Conservation (phyloP, 2,329 filamentous ascomycete genomes). For the Neofusicoccum kwambonambiense region DNA sequence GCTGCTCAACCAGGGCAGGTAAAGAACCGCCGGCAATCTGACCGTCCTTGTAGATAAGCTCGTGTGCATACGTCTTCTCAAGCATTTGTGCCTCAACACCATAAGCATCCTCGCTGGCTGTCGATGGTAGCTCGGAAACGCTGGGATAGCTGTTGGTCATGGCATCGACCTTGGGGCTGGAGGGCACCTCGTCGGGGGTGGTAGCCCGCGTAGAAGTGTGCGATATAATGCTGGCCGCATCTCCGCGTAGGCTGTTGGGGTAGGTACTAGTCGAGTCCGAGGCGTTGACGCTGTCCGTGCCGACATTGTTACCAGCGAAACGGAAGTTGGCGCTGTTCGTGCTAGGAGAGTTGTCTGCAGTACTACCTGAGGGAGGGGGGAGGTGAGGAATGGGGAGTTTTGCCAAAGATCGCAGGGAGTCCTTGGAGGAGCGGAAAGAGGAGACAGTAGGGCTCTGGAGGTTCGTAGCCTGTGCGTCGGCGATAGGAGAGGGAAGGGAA, state of each 20-base stretch:
- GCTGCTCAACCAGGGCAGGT: conserved; percentile 84
- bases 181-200: conserved; percentile 67
- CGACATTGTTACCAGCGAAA: conserved; percentile 28
- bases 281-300: conserved; percentile 65
- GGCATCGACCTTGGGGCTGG: conserved; percentile 58
- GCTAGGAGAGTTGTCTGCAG: conserved; percentile 19
- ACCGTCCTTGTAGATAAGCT: conserved; percentile 88
- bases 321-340: conserved; percentile 20
- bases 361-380: conserved; percentile 23
- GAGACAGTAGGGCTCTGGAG: conserved; percentile 34
- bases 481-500: conserved; percentile 35
- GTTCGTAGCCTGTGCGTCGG: conserved; percentile 23
- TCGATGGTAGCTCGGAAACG: conserved; percentile 60
- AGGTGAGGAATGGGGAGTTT: conserved; percentile 30
- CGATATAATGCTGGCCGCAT: conserved; percentile 76
- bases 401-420: conserved; percentile 44
- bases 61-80: conserved; percentile 88
- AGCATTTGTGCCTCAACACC: conserved; percentile 81
- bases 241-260: conserved; percentile 69
- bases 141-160: conserved; percentile 62
- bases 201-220: conserved; percentile 84
- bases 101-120: conserved; percentile 70
- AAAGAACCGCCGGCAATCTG: conserved; percentile 92
- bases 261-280: conserved; percentile 79
- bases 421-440: conserved; percentile 50